Conservation (phyloP, 148 eudicot species). For the Rhododendron simsii region DNA sequence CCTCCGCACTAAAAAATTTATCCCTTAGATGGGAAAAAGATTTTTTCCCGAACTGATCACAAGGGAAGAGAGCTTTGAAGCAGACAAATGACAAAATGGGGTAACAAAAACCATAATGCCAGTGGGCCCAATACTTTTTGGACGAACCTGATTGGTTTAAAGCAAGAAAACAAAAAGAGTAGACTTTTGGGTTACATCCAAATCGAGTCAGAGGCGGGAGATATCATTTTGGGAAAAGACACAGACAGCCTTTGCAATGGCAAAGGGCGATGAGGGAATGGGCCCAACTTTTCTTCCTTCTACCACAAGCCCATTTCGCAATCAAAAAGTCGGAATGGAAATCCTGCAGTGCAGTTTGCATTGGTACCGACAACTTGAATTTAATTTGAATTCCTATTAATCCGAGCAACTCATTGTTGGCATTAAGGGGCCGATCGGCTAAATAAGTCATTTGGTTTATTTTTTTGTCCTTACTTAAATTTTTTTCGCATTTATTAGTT, state of each 20-base stretch:
- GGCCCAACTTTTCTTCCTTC: neutral
- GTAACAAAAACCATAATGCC: neutral
- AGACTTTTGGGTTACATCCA: constrained; percentile 35
- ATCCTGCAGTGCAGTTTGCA: too few relatives aligned
- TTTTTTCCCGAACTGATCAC: neutral
- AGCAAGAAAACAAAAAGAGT: constrained; percentile 23
- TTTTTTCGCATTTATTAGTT: too few relatives aligned
- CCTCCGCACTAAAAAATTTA: too few relatives aligned
- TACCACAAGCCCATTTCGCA: neutral
- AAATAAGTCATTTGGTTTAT: too few relatives aligned
- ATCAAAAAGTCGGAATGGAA: neutral
- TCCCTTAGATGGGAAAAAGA: too few relatives aligned
- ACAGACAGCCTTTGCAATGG: constrained; percentile 25
- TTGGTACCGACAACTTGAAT: fast-evolving
- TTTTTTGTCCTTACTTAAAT: too few relatives aligned
- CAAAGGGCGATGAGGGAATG: neutral
- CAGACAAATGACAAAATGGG: neutral
- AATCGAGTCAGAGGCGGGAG: constrained; percentile 27
- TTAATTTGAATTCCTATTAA: too few relatives aligned
- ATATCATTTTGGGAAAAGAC: constrained; percentile 26
- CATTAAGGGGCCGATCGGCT: too few relatives aligned
- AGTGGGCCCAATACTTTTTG: neutral
- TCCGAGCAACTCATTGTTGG: fast-evolving
- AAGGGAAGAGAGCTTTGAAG: neutral
- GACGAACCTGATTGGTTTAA: constrained; percentile 1